Evolutionary conservation across 371 early-diverging fungal species (phyloP).

Genomic region (Cokeromyces recurvatus): DNA sequence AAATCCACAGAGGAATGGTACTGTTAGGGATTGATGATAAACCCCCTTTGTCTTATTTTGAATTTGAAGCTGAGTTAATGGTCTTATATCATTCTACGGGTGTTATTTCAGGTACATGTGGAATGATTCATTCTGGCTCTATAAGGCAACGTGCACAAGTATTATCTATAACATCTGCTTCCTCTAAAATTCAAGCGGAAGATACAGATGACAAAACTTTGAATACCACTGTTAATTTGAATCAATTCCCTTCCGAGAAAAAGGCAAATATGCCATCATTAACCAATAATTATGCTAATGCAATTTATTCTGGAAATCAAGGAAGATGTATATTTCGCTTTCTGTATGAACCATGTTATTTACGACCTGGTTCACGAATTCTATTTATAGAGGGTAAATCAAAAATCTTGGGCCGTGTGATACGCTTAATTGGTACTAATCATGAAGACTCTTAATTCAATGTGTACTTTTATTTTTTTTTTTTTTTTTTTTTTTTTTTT

Average conservation of each 20-base stretch:
- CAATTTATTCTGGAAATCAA: conserved; percentile 10
- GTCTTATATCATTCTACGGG: conserved; percentile 77
- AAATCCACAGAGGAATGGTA: conserved; percentile 85
- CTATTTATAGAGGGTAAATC: conserved; percentile 79
- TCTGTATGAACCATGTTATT: conserved; percentile 77
- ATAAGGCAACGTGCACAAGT: conserved; percentile 81
- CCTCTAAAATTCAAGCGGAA: background rate
- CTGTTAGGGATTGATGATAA: conserved; percentile 43
- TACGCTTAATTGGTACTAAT: too few relatives aligned
- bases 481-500: too few relatives aligned
- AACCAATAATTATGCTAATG: too few relatives aligned
- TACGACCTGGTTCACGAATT: conserved; percentile 69
- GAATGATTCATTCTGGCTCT: conserved; percentile 88
- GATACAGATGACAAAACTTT: background rate
- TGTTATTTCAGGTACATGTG: conserved; percentile 67
- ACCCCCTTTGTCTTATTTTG: conserved; percentile 49
- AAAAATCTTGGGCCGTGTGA: conserved; percentile 88
- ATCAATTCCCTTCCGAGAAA: background rate
- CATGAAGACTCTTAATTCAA: too few relatives aligned
- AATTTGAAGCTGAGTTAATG: conserved; percentile 85
- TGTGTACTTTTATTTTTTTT: too few relatives aligned
- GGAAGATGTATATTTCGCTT: conserved; percentile 65
- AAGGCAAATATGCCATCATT: background rate
- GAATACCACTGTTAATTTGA: too few relatives aligned
- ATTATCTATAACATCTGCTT: conserved; percentile 38